Conservation (phyloP, 2,329 filamentous ascomycete species). For the Arachnomyces sp. region DNA sequence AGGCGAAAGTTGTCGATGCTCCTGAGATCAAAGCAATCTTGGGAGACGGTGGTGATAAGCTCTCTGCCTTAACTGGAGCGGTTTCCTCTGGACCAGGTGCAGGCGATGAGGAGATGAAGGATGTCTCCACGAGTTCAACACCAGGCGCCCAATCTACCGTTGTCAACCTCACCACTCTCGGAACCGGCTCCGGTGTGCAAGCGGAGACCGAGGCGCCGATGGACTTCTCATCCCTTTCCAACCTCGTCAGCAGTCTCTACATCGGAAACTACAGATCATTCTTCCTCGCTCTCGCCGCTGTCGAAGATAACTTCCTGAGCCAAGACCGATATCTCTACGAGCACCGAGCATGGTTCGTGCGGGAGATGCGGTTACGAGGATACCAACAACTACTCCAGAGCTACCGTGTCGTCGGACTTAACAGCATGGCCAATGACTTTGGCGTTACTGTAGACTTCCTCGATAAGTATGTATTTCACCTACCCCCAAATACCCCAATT, state of each 20-base stretch:
- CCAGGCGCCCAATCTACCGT: constrained; percentile 53
- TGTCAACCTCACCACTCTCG: constrained; percentile 82
- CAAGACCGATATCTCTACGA: constrained; percentile 93
- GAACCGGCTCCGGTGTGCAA: constrained; percentile 54
- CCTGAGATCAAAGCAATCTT: constrained; percentile 97
- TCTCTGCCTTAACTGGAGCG: constrained; percentile 71
- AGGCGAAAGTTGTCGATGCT: constrained; percentile 96
- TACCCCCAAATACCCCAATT: neutral
- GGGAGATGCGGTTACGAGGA: constrained; percentile 92
- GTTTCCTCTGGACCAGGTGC: constrained; percentile 73
- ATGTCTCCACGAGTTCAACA: constrained; percentile 46
- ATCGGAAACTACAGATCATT: constrained; percentile 89
- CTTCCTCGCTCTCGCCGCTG: constrained; percentile 78
- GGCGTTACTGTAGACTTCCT: constrained; percentile 94
- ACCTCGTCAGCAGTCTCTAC: constrained; percentile 85
- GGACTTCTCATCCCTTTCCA: constrained; percentile 81
- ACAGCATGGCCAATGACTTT: constrained; percentile 96
- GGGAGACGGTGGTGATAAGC: constrained; percentile 78
- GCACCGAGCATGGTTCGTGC: constrained; percentile 94
- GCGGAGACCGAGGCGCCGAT: constrained; percentile 72
- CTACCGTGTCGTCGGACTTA: constrained; percentile 91
- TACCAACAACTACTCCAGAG: constrained; percentile 97
- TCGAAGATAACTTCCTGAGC: constrained; percentile 88
- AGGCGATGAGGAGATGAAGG: constrained; percentile 65
- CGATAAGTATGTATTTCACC: constrained; percentile 60